A percentile compares a stretch with the other conserved stretches of the same genome.
phyloP scores from a whole-genome alignment of 2,329 filamentous ascomycete species.

The Trichocomaceae sp. region DNA sequence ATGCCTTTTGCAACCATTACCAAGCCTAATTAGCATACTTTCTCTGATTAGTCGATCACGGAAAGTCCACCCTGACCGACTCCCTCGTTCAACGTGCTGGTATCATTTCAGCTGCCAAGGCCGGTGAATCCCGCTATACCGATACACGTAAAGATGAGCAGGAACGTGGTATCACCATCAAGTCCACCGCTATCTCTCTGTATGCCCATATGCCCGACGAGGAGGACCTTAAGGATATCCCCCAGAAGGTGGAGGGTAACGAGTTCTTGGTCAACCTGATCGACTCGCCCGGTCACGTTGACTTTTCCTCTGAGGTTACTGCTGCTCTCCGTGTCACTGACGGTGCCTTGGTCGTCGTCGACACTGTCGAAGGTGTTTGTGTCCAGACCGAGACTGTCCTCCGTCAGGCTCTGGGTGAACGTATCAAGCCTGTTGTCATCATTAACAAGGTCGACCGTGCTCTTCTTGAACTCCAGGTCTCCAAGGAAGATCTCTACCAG shows the following conservation, averaged over 20 bases:
- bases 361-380: constrained; percentile 99
- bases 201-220: constrained; percentile 74
- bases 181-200: constrained; percentile 98
- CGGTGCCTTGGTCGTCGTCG: constrained; percentile 98
- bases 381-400: constrained; percentile 99
- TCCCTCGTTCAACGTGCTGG: constrained; percentile 97
- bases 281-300: constrained; percentile 99
- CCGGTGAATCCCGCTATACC: constrained; percentile 90
- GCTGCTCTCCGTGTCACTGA: constrained; percentile 99
- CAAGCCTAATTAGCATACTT: not conserved
- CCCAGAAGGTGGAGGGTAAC: constrained; percentile 77
- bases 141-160: constrained; percentile 97
- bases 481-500: constrained; percentile 99
- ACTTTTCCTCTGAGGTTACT: constrained; percentile 99
- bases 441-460: constrained; percentile 99
- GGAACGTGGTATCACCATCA: constrained; percentile 99
- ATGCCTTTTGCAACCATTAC: not conserved
- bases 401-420: constrained; percentile 97
- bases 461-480: constrained; percentile 96
- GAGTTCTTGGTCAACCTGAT: constrained; percentile 99
- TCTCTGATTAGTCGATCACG: constrained; percentile 73
- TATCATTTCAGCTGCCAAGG: constrained; percentile 98
- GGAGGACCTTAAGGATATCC: constrained; percentile 93
- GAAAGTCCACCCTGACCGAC: constrained; percentile 99
- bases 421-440: constrained; percentile 98